Evolutionary conservation across 495 filamentous ascomycete species (phyloP).

Genomic region (Aspergillus haitiensis): DNA sequence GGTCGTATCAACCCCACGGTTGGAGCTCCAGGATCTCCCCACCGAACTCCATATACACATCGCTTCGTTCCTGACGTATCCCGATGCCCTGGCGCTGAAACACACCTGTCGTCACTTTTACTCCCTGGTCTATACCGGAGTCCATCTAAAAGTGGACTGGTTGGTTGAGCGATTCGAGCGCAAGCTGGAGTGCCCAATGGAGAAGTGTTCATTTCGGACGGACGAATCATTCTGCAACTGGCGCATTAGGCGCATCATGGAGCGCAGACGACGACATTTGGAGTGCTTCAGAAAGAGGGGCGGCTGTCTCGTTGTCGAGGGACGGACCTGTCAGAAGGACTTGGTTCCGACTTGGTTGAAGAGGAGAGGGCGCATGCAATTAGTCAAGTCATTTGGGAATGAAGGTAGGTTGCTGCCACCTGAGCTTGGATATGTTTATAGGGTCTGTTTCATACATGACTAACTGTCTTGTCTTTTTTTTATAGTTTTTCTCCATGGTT

Average conservation of each 20-base stretch:
- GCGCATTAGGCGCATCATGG: constrained; percentile 44
- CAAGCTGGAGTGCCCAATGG: constrained; percentile 50
- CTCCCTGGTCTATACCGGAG: constrained; percentile 62
- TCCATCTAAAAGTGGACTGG: constrained; percentile 66
- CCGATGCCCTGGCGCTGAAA: constrained; percentile 71
- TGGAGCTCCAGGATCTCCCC: constrained; percentile 49
- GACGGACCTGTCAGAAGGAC: constrained; percentile 37
- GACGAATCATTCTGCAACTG: constrained; percentile 47
- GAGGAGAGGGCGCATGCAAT: constrained; percentile 18
- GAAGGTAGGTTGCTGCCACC: constrained; percentile 33
- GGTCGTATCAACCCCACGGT: background rate
- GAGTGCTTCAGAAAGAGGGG: constrained; percentile 34
- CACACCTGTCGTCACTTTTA: constrained; percentile 64
- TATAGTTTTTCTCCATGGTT: constrained; percentile 12
- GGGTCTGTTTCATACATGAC: background rate
- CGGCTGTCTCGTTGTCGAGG: constrained; percentile 41
- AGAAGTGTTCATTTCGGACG: constrained; percentile 48
- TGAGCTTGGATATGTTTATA: background rate
- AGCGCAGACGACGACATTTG: constrained; percentile 42
- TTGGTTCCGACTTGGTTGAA: constrained; percentile 40
- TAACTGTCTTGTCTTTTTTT: background rate
- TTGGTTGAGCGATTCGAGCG: constrained; percentile 57
- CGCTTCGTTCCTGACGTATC: constrained; percentile 71
- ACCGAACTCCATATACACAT: constrained; percentile 72
- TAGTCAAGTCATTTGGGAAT: constrained; percentile 22